Percentiles rank a stretch among this genome's conserved stretches.
Conservation (phyloP, 108 stramenopile genomes). For the Cylindrotheca closterium region DNA sequence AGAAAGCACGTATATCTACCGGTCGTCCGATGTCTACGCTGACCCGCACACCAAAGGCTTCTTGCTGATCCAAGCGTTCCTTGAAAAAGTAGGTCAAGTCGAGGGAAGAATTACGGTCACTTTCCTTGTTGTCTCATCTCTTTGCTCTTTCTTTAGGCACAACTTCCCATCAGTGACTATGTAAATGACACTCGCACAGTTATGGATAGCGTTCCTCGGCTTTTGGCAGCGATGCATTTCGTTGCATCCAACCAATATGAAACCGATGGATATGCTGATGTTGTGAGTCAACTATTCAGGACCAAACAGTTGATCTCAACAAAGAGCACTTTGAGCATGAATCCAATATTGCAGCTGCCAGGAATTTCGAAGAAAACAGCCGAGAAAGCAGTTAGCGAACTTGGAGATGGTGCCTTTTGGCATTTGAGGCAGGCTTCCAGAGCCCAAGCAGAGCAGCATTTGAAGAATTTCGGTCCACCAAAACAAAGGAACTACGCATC, state of each 20-base stretch:
- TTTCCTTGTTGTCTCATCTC: not conserved
- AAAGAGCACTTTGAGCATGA: constrained; percentile 11
- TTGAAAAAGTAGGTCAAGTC: constrained; percentile 40
- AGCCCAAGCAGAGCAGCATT: constrained; percentile 6
- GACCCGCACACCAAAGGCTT: constrained; percentile 94
- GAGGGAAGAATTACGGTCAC: not conserved
- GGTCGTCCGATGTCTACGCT: constrained; percentile 61
- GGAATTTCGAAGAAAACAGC: constrained; percentile 16
- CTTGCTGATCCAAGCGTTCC: constrained; percentile 91
- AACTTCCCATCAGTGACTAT: constrained; percentile 96
- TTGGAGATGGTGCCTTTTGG: constrained; percentile 6
- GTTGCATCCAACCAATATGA: constrained; percentile 66
- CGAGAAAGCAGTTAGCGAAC: constrained; percentile 4
- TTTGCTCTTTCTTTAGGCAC: constrained; percentile 6
- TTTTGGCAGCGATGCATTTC: constrained; percentile 96
- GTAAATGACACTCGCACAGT: constrained; percentile 95
- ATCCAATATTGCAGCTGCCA: constrained; percentile 9
- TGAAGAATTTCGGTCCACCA: constrained; percentile 24
- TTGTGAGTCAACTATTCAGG: constrained; percentile 41
- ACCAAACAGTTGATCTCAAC: constrained; percentile 40
- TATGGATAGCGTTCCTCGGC: constrained; percentile 92
- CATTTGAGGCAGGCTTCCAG: constrained; percentile 7
- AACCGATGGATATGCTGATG: constrained; percentile 58
- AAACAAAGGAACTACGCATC: constrained; percentile 9
- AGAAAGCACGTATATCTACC: constrained; percentile 30